Conservation (phyloP, 208 protist species). For the Leishmania braziliensis region DNA sequence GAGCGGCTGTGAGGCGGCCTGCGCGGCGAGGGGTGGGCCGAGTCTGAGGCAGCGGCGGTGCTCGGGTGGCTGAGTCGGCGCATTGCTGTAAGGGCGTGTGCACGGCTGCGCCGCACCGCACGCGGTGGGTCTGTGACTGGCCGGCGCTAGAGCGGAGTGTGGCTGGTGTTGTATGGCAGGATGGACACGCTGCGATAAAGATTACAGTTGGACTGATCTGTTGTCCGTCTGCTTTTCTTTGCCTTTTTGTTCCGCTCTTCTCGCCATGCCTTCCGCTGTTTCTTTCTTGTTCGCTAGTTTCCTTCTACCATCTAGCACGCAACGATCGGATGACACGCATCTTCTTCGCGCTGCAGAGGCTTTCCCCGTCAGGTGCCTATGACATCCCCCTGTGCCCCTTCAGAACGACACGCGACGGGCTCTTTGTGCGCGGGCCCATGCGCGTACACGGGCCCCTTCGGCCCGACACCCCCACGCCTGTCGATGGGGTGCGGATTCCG, state of each 20-base stretch:
- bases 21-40: background rate
- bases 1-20: background rate
- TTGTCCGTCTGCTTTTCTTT: slow-evolving; percentile 9
- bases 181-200: background rate
- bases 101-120: background rate
- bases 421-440: background rate
- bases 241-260: background rate
- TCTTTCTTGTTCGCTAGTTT: background rate
- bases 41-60: background rate
- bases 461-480: background rate
- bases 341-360: background rate
- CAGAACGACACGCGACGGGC: background rate
- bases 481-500: background rate
- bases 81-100: background rate
- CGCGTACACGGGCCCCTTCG: background rate
- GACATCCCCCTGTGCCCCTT: background rate
- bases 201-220: slow-evolving; percentile 1
- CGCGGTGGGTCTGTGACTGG: background rate
- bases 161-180: background rate
- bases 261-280: background rate
- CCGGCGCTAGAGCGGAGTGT: background rate
- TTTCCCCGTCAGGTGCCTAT: background rate
- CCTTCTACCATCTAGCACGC: background rate
- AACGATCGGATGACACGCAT: background rate
- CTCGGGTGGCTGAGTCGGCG: background rate